Evolutionary conservation across 2,329 filamentous ascomycete genomes (phyloP), one percentile per base, ranked within the genome.

Genomic region (Fusarium sp.): DNA sequence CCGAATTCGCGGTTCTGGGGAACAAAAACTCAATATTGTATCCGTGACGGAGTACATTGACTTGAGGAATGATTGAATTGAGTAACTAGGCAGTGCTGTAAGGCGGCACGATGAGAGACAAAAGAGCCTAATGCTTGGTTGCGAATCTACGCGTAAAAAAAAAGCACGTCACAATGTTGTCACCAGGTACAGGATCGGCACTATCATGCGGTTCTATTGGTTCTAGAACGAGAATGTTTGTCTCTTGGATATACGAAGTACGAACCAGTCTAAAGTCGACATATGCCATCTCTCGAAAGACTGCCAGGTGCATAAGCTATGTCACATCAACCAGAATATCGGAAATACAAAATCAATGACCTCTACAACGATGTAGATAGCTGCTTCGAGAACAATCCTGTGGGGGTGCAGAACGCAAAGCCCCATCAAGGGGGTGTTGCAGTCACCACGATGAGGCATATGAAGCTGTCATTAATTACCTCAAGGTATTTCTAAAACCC

Each of bases 1-100:
- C 40, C 48, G 46, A 39, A 45, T 47, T 57, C 39, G 53, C 42
- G 56, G 49, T 40, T 36, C 38, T 50, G 46, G 39, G 19, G 62
- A 45, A 38, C 21, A 42, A 38, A 49, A 54, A 49, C 53, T 32
- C 15, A 47, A 42, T 49, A 21, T 68, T 21, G 34, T 44, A 45
- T 19, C 53, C 23, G 49, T 32, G n/a, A n/a, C n/a, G n/a, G n/a
- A n/a, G n/a, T 21, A 11, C 26, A 28, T 28, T 11, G 12, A 28
- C 26, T 28, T 28, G 26, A 57, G 50, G 50, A 50, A 57, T 62
- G 39, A n/a, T 28, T 28, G 26, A 28, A 9, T 28, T 28, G 2
- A 28, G n/a, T n/a, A n/a, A n/a, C n/a, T n/a, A n/a, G n/a, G 3
- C 26, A 28, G 26, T 26, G 26, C 5, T 30, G 39, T 19, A 4